Base-by-base conservation (phyloP, 2,329 filamentous ascomycete genomes). In the Nemania abortiva region DNA sequence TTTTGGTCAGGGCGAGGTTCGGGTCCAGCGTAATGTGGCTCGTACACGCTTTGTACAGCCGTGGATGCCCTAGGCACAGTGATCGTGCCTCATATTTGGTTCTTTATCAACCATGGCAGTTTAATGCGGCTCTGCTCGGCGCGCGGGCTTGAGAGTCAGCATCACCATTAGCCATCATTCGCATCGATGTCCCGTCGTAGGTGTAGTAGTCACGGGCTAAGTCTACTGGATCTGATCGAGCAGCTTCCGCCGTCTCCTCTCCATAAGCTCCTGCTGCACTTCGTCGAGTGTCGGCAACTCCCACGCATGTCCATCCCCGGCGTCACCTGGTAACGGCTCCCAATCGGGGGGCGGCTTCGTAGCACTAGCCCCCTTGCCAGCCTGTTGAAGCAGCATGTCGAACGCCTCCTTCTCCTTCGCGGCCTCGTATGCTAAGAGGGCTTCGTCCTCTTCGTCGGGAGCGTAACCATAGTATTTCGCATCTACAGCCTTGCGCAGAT, bases 381-480 rank as follows among this genome's bases (percentile, higher is more conserved):
- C 84, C 72, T 86, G 84, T 63, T 84, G 84, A 71, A 91, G 80
- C 75, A 97, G 83, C 70, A 89, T 86, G 75, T 94, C 90, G 69
- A 89, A 85, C 0, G 94, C 94, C 79, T 97, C 92, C 73, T 89
- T 87, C 85, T 98, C 96, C 83, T 94, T 96, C 77, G 89, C 85
- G 54, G 84, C 87, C 84, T 99, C 96, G 79, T 97, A 97, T 60
- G 85, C 88, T 71, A 98, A 79, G 77, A 98, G 79, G 54, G 87
- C 89, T 0, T 91, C 93, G 79, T 97, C 94, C 81, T 98, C 96
- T 80, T 98, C 95, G 74, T 95, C 93, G 7, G 95, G 87, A 70
- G 94, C 95, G 80, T 97, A 99, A 49, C 96, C 96, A 80, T 98
- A 99, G 81, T 99, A 99, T 37, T 91, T 92, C 13, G 96, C 96